Evolutionary conservation across 305 asterid genomes (phyloP).

Genomic region (Petunia hybrid): DNA sequence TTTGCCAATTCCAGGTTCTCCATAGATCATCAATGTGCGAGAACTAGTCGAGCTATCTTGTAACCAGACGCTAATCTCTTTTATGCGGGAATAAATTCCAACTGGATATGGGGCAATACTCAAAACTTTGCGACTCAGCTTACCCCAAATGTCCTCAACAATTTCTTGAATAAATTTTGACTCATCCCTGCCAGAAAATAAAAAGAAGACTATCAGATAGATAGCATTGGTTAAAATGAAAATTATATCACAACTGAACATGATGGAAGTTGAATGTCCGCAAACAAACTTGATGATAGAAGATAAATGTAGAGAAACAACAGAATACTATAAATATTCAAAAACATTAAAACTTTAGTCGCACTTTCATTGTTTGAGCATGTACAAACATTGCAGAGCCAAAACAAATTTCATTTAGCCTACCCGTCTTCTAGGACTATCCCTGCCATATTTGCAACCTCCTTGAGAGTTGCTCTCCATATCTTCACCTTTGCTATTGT

Average conservation of each 20-base stretch:
- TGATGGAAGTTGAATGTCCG: slow-evolving; percentile 19
- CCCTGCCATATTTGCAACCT: slow-evolving; percentile 35
- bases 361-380: background rate
- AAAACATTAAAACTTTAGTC: background rate
- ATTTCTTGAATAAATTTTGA: slow-evolving; percentile 34
- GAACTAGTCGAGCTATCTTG: slow-evolving; percentile 25
- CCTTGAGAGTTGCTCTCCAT: slow-evolving; percentile 32
- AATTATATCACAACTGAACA: slow-evolving; percentile 4
- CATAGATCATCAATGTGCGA: slow-evolving; percentile 23
- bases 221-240: slow-evolving; percentile 17
- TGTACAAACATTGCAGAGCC: background rate
- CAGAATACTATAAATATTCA: background rate
- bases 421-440: slow-evolving; percentile 32
- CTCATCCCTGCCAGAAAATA: slow-evolving; percentile 32
- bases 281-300: background rate
- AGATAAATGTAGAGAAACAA: background rate
- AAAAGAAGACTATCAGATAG: slow-evolving; percentile 18
- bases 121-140: slow-evolving; percentile 32
- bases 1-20: slow-evolving; percentile 34
- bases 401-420: background rate
- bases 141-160: slow-evolving; percentile 34
- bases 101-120: slow-evolving; percentile 31
- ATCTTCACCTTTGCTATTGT: slow-evolving; percentile 4
- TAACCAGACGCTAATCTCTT: slow-evolving; percentile 27
- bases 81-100: slow-evolving; percentile 34